Base-by-base conservation (phyloP, 768 basidiomycete species). In the Rhizopogon roseolus region DNA sequence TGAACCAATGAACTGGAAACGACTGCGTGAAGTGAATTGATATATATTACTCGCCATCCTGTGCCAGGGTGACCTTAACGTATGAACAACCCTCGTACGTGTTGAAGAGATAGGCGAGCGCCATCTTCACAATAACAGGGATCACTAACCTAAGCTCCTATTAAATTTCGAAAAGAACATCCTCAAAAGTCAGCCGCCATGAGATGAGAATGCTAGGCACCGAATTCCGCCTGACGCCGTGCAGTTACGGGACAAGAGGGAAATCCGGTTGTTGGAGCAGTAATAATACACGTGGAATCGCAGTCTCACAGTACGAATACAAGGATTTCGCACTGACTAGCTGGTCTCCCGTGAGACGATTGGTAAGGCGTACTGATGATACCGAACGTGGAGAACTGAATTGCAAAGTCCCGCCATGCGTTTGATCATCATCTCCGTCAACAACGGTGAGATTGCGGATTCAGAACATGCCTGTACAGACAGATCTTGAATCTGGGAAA, bases 381-480 rank as follows among this genome's bases (percentile, higher is more conserved):
- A 22, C 45, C 45, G 45, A 48, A 48, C 45, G 32, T 9, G 45
- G 45, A 46, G 19, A 46, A 14, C 13, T 16, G 44, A 46, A 14
- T 7, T 16, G 44, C 13, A 48, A 32, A 32, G 14, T 34, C 22
- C 34, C 19, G 46, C 16, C 46, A 48, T 48, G 34, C 36, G 2
- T 48, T 14, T 39, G 46, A 36, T 48, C 46, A 48, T 48, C 46
- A 48, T 48, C 46, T 48, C 46, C 46, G 46, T 36, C 46, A 9
- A 36, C 22, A 19, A 48, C 46, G 46, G 46, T 22, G 19, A 17
- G 32, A 46, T 34, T 13, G 45, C 45, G 45, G 32, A 39, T 17
- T 36, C 34, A n/a, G 16, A 48, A 34, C 34, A 48, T 48, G 46
- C 38, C 34, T 48, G 45, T 19, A 22, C 32, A 22, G 45, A 22